These are phyloP conservation scores for Linaria vulgaris DNA, from an alignment of 257 asterid species.

Conservation along the genomic window DNA sequence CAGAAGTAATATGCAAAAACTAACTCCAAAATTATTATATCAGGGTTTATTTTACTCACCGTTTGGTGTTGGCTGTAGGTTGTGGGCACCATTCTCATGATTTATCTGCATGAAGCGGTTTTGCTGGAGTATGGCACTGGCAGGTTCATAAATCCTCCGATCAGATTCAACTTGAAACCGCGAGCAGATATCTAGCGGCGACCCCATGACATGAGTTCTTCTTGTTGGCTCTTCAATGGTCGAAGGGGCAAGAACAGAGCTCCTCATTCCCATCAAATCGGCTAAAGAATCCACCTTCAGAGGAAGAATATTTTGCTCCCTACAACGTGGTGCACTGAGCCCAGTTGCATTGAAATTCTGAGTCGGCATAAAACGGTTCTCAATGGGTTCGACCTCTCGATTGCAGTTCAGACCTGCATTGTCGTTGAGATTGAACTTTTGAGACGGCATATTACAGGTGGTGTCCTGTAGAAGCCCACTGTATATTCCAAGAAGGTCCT, in stretches of 20 bases:
- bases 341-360: conserved; percentile 11
- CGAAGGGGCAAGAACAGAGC: conserved; percentile 18
- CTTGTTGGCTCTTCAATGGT: conserved; percentile 26
- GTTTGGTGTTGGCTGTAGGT: conserved; percentile 34
- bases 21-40: neutral
- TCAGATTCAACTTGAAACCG: conserved; percentile 36
- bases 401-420: conserved; percentile 16
- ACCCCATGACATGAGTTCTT: conserved; percentile 10
- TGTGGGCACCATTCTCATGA: conserved; percentile 32
- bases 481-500: conserved; percentile 38
- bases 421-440: conserved; percentile 18
- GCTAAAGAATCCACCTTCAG: conserved; percentile 35
- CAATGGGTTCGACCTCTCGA: conserved; percentile 28
- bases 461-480: conserved; percentile 33
- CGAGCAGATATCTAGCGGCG: conserved; percentile 28
- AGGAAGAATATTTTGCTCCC: conserved; percentile 26
- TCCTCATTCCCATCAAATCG: conserved; percentile 38
- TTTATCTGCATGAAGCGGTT: conserved; percentile 25
- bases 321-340: no score
- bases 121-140: conserved; percentile 29
- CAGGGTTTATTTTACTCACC: conserved; percentile 40
- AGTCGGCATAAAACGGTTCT: conserved; percentile 18
- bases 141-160: conserved; percentile 22
- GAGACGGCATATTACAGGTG: conserved; percentile 20
- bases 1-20: neutral